phyloP scores from a whole-genome alignment of 805 yeast species.

The Vanderwaltozyma verrucispora region DNA sequence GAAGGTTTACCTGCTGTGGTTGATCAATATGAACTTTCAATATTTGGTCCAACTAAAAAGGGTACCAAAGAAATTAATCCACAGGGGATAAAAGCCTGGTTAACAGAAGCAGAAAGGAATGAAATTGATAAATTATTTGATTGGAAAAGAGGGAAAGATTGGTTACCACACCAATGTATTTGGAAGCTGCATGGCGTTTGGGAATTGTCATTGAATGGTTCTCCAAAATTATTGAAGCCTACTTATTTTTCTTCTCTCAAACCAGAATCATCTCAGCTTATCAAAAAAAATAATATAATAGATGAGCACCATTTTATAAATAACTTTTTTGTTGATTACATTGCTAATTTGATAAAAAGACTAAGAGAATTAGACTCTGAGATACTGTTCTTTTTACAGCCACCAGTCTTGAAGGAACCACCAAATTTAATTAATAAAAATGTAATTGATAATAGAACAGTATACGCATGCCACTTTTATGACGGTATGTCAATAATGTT shows the following conservation, averaged over 20 bases:
- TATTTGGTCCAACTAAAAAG: slow-evolving; percentile 65
- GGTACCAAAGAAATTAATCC: slow-evolving; percentile 55
- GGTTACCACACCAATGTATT: slow-evolving; percentile 69
- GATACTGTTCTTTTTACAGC: slow-evolving; percentile 57
- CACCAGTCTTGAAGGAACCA: slow-evolving; percentile 72
- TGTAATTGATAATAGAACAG: slow-evolving; percentile 52
- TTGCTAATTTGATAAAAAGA: slow-evolving; percentile 37
- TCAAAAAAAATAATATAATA: slow-evolving; percentile 15
- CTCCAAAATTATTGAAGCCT: slow-evolving; percentile 31
- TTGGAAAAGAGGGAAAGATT: slow-evolving; percentile 50
- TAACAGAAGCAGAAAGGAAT: slow-evolving; percentile 35
- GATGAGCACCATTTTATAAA: slow-evolving; percentile 52
- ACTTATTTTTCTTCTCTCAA: slow-evolving; percentile 36
- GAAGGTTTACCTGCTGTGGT: slow-evolving; percentile 64
- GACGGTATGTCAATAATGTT: slow-evolving; percentile 92
- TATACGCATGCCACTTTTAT: slow-evolving; percentile 82
- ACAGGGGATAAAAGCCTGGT: slow-evolving; percentile 60
- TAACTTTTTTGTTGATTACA: slow-evolving; percentile 53
- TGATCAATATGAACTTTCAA: slow-evolving; percentile 57
- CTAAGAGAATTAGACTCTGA: slow-evolving; percentile 39
- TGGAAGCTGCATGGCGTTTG: slow-evolving; percentile 79
- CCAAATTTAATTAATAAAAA: slow-evolving; percentile 46
- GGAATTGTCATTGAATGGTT: slow-evolving; percentile 35
- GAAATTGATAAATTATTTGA: slow-evolving; percentile 51
- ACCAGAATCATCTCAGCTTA: neutral